A percentile compares a stretch with the other conserved stretches of the same genome.
Evolutionary conservation across 441 rosid genomes (phyloP).

Genomic region (Populus hybrid): DNA sequence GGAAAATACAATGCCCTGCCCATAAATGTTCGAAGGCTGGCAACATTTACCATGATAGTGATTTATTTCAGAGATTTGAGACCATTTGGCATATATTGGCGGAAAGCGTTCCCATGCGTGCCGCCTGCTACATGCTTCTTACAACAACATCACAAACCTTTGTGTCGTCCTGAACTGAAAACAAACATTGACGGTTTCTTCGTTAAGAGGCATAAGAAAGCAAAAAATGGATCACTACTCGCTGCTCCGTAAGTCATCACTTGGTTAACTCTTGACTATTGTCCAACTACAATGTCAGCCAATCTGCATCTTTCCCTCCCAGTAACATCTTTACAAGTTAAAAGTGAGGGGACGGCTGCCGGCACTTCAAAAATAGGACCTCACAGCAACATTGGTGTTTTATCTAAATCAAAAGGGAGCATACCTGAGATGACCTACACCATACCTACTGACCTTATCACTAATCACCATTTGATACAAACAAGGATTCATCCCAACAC

Average conservation of each 20-base stretch:
- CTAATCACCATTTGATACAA: neutral
- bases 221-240: neutral
- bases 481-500: neutral
- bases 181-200: neutral
- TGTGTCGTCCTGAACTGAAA: neutral
- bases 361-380: conserved; percentile 9
- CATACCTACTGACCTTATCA: neutral
- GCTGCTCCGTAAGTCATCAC: neutral
- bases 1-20: neutral
- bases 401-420: conserved; percentile 10
- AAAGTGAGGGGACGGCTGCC: conserved; percentile 12
- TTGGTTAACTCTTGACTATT: neutral
- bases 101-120: too few species aligned
- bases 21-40: neutral
- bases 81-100: neutral
- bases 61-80: neutral
- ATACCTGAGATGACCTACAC: neutral
- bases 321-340: conserved; percentile 15
- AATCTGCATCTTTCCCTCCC: conserved; percentile 17
- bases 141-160: neutral
- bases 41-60: neutral
- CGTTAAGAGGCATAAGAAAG: neutral
- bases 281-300: conserved; percentile 11
- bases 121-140: too few species aligned
- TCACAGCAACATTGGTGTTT: conserved; percentile 2